Conservation (phyloP, 192 early-diverging fungal species). For the Mortierella alpina region DNA sequence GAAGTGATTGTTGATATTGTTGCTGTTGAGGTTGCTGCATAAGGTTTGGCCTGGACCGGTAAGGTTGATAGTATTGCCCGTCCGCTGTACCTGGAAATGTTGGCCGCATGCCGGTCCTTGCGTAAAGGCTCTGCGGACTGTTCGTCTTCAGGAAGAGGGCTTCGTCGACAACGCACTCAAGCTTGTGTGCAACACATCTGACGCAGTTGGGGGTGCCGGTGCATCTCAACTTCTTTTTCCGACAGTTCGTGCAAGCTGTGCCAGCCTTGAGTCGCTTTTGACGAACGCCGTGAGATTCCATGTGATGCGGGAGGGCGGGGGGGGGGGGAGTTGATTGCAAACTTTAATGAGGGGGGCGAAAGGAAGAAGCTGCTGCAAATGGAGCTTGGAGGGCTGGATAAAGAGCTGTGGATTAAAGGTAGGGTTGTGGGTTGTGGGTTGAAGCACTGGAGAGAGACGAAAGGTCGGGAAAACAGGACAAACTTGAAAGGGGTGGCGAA, state of each 20-base stretch:
- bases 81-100: background rate
- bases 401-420: no score
- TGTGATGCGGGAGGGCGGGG: background rate
- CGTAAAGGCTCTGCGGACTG: conserved; percentile 11
- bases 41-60: background rate
- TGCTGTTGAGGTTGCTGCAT: background rate
- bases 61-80: background rate
- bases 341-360: background rate
- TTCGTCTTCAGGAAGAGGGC: conserved; percentile 32
- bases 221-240: conserved; percentile 30
- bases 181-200: conserved; percentile 24
- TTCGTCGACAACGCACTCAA: conserved; percentile 34
- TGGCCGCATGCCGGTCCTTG: background rate
- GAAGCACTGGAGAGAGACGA: no score
- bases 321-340: background rate
- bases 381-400: background rate
- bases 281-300: background rate
- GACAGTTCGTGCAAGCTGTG: conserved; percentile 41
- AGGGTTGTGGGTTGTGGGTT: no score
- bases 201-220: conserved; percentile 30
- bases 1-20: background rate
- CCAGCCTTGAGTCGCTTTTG: conserved; percentile 37
- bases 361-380: background rate
- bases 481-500: no score
- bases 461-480: no score